A percentile compares a stretch with the other conserved stretches of the same genome.
Evolutionary conservation across 148 eudicot species (phyloP).

Genomic region (Diospyros lotus): DNA sequence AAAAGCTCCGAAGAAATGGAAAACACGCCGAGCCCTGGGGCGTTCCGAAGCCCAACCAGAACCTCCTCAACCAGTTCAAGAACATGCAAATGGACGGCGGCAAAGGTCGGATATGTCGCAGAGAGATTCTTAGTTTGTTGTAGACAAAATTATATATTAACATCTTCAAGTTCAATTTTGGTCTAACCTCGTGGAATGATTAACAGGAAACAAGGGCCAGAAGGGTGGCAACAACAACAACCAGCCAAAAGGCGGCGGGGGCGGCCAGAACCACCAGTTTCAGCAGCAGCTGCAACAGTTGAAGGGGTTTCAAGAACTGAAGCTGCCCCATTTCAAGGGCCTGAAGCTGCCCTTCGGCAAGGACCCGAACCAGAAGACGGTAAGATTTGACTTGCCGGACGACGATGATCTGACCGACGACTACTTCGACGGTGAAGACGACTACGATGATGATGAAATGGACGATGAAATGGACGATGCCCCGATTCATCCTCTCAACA

Average conservation of each 20-base stretch:
- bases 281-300: slow-evolving; percentile 13
- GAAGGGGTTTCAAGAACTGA: slow-evolving; percentile 47
- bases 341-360: slow-evolving; percentile 24
- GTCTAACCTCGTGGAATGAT: too few species aligned
- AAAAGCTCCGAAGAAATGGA: slow-evolving; percentile 46
- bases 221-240: slow-evolving; percentile 22
- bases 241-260: slow-evolving; percentile 32
- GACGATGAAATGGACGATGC: slow-evolving; percentile 37
- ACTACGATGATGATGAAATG: slow-evolving; percentile 24
- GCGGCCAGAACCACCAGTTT: background rate
- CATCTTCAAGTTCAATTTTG: too few species aligned
- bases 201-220: slow-evolving; percentile 15
- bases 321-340: slow-evolving; percentile 40
- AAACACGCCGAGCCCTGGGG: slow-evolving; percentile 55
- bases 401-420: slow-evolving; percentile 31
- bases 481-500: slow-evolving; percentile 15
- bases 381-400: slow-evolving; percentile 38
- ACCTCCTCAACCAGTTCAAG: slow-evolving; percentile 35
- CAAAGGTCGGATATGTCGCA: slow-evolving; percentile 19
- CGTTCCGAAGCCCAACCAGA: slow-evolving; percentile 24
- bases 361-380: slow-evolving; percentile 30
- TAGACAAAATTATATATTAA: too few species aligned
- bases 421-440: slow-evolving; percentile 30
- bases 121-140: too few species aligned
- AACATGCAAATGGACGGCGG: slow-evolving; percentile 39